Conservation (phyloP, 495 filamentous ascomycete genomes). For the Neurospora pannonica region DNA sequence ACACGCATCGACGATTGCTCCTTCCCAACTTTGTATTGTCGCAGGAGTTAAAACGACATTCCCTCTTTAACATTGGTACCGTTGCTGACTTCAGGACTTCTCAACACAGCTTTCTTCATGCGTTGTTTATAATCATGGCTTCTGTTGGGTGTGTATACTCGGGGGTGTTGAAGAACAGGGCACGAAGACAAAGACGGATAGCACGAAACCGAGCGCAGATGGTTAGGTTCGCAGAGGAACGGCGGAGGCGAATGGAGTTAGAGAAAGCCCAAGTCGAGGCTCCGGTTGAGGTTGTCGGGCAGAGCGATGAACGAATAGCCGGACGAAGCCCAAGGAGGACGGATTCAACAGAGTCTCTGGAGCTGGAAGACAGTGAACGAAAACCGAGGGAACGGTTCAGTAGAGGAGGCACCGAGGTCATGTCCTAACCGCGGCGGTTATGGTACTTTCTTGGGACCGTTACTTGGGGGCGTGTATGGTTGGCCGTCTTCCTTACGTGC, state of each 20-base stretch:
- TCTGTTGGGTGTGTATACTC: conserved; percentile 8
- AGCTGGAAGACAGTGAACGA: neutral
- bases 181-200: neutral
- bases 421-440: neutral
- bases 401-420: neutral
- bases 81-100: neutral
- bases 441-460: neutral
- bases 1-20: neutral
- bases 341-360: neutral
- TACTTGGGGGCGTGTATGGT: neutral
- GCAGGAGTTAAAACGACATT: neutral
- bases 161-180: neutral
- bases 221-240: conserved; percentile 10
- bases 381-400: neutral
- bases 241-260: neutral
- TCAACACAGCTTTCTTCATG: conserved; percentile 11
- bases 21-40: neutral
- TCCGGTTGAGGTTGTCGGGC: neutral
- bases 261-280: neutral
- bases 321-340: neutral
- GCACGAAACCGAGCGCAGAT: conserved; percentile 12
- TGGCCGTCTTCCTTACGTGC: neutral
- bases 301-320: neutral
- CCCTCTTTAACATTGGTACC: neutral
- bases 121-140: conserved; percentile 13